phyloP scores from a whole-genome alignment of 805 yeast species.

The Candida chilensis region DNA sequence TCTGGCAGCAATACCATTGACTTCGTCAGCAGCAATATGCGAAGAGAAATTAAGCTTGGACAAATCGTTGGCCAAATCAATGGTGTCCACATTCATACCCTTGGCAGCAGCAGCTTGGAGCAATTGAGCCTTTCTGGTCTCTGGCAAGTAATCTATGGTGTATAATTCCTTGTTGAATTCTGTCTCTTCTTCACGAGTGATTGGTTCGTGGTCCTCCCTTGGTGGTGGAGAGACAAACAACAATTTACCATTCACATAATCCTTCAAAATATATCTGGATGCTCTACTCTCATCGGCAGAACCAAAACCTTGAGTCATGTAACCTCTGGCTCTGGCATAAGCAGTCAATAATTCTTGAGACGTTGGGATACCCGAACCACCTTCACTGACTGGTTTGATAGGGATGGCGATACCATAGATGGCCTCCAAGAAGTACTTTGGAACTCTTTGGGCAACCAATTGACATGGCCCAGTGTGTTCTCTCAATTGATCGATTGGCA shows the following conservation, averaged over 20 bases:
- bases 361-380: conserved; percentile 84
- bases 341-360: conserved; percentile 84
- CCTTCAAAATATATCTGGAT: conserved; percentile 84
- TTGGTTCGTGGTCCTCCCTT: conserved; percentile 44
- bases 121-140: conserved; percentile 65
- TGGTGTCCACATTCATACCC: conserved; percentile 37
- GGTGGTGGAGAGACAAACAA: conserved; percentile 78
- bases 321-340: conserved; percentile 95
- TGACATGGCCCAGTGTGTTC: conserved; percentile 87
- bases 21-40: conserved; percentile 43
- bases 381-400: conserved; percentile 68
- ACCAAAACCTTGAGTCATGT: conserved; percentile 95
- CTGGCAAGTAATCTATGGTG: conserved; percentile 56
- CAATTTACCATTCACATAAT: conserved; percentile 88
- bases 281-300: conserved; percentile 96
- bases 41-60: conserved; percentile 69
- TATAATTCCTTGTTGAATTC: conserved; percentile 74
- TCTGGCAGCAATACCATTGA: conserved; percentile 27
- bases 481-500: conserved; percentile 94
- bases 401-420: conserved; percentile 87
- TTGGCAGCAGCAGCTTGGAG: conserved; percentile 51
- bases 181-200: conserved; percentile 40
- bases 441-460: conserved; percentile 79
- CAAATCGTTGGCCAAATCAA: conserved; percentile 65
- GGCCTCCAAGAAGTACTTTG: conserved; percentile 83